Conservation (phyloP, 176 grass and related monocot species). For the Panicum miliaceum region DNA sequence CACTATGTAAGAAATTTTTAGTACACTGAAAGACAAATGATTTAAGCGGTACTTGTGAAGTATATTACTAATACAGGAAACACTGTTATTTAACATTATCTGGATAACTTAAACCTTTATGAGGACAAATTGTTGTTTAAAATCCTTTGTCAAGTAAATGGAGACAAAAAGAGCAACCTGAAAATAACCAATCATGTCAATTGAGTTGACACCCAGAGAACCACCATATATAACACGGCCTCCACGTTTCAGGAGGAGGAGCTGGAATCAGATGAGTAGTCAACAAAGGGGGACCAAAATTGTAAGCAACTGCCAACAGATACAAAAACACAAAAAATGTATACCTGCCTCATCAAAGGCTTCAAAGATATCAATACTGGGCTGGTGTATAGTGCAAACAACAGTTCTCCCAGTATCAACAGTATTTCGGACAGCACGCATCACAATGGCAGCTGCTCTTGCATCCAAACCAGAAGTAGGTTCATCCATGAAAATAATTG, state of each 20-base stretch:
- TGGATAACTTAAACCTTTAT: neutral
- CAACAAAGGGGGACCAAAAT: neutral
- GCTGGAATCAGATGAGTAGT: conserved; percentile 42
- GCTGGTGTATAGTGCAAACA: conserved; percentile 82
- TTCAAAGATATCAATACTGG: conserved; percentile 88
- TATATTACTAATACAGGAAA: neutral
- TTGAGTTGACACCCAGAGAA: conserved; percentile 63
- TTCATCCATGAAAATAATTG: conserved; percentile 87
- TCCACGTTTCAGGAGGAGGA: conserved; percentile 75
- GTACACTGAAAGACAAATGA: neutral
- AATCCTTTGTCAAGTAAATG: neutral
- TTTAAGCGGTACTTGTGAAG: neutral
- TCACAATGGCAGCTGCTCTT: conserved; percentile 77
- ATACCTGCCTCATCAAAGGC: conserved; percentile 81
- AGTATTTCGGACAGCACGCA: conserved; percentile 81
- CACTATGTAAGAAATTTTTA: neutral
- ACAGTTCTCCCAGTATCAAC: conserved; percentile 82
- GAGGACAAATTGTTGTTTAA: neutral
- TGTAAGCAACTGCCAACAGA: neutral
- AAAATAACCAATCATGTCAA: conserved; percentile 79
- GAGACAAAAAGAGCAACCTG: conserved; percentile 46
- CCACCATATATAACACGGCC: conserved; percentile 75
- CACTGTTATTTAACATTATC: neutral
- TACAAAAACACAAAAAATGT: neutral
- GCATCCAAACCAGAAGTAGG: conserved; percentile 82